Conservation (phyloP, 805 yeast species). For the Cyberlindnera japonica region DNA sequence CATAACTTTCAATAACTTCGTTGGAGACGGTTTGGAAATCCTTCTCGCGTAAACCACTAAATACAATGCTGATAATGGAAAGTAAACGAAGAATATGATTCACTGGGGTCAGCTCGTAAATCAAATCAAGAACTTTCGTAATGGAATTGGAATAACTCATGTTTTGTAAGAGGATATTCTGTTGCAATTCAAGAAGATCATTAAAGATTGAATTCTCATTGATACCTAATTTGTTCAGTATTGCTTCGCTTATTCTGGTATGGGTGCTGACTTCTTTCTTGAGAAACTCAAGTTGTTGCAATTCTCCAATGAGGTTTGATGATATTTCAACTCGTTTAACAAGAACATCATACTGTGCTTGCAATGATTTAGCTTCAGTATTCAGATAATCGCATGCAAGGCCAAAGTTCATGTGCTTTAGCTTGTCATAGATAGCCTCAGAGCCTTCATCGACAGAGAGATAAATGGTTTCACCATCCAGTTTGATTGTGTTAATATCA, state of each 20-base stretch:
- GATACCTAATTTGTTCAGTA: slow-evolving; percentile 35
- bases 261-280: slow-evolving; percentile 71
- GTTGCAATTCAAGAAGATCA: slow-evolving; percentile 56
- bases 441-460: slow-evolving; percentile 9
- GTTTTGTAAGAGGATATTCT: slow-evolving; percentile 59
- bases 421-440: slow-evolving; percentile 26
- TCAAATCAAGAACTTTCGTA: slow-evolving; percentile 44
- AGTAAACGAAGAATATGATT: slow-evolving; percentile 46
- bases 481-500: slow-evolving; percentile 34
- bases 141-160: slow-evolving; percentile 36
- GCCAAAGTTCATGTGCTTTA: slow-evolving; percentile 66
- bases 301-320: slow-evolving; percentile 61
- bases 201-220: slow-evolving; percentile 33
- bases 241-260: slow-evolving; percentile 69
- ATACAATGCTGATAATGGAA: slow-evolving; percentile 55
- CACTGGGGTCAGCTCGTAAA: slow-evolving; percentile 37
- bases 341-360: slow-evolving; percentile 55
- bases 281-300: slow-evolving; percentile 60
- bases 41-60: slow-evolving; percentile 64
- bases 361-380: slow-evolving; percentile 64
- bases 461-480: slow-evolving; percentile 23
- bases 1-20: slow-evolving; percentile 61
- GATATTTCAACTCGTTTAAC: slow-evolving; percentile 31
- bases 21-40: slow-evolving; percentile 54
- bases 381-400: slow-evolving; percentile 73